Percentiles rank a stretch among this genome's conserved stretches.
Conservation (phyloP, 2,329 filamentous ascomycete species). For the Cladosporium sp. region DNA sequence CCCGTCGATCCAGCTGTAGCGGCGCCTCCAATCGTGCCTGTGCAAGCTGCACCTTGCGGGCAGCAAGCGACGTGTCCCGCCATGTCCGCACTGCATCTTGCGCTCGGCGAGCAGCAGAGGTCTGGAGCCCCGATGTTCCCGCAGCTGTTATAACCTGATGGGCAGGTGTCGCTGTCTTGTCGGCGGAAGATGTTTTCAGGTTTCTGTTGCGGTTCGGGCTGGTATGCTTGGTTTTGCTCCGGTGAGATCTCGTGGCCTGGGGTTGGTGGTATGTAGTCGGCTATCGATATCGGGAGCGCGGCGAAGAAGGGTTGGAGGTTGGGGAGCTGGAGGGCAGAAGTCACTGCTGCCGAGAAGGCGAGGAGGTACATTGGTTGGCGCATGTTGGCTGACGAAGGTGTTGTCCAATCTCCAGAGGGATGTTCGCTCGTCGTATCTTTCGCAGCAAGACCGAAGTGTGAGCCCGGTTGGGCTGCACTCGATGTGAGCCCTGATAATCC, state of each 20-base stretch:
- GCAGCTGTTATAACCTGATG: conserved; percentile 48
- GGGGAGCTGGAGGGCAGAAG: conserved; percentile 22
- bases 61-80: conserved; percentile 57
- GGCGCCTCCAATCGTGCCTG: conserved; percentile 43
- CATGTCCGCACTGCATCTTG: conserved; percentile 51
- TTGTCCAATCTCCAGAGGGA: not conserved
- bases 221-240: not conserved
- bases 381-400: not conserved
- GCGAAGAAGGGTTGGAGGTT: conserved; percentile 26
- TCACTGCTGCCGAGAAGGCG: not conserved
- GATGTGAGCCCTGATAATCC: not conserved
- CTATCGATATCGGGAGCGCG: conserved; percentile 22
- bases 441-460: not conserved
- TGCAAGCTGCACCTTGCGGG: conserved; percentile 51
- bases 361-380: not conserved
- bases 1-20: conserved; percentile 29
- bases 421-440: not conserved
- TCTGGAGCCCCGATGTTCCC: conserved; percentile 45
- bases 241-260: conserved; percentile 16
- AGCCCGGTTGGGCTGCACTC: not conserved
- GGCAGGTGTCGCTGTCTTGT: conserved; percentile 37
- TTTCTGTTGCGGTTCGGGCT: not conserved
- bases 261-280: conserved; percentile 17
- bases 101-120: conserved; percentile 50
- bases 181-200: conserved; percentile 6